A percentile compares a stretch with the other conserved stretches of the same genome.
Evolutionary conservation across 2,329 filamentous ascomycete species (phyloP).

Genomic region (Trichoderma afroharzianum): DNA sequence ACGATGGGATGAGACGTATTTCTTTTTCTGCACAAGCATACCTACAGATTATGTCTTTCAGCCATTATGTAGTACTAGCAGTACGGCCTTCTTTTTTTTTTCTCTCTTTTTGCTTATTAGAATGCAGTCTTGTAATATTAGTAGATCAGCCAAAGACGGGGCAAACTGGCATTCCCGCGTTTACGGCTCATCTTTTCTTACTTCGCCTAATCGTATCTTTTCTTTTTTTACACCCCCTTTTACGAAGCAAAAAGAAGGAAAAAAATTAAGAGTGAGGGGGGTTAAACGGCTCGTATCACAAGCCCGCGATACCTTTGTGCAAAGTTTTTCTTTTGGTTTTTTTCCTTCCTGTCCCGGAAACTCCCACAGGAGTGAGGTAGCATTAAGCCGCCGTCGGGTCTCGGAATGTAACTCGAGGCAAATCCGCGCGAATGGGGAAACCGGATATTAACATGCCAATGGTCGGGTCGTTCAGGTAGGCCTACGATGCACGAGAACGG

Average conservation of each 20-base stretch:
- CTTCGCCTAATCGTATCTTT: not conserved
- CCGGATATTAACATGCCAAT: not conserved
- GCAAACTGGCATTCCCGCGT: not conserved
- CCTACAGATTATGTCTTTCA: not conserved
- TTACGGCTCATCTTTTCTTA: not conserved
- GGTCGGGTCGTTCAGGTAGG: not conserved
- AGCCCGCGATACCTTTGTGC: not conserved
- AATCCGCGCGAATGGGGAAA: not conserved
- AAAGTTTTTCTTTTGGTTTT: not conserved
- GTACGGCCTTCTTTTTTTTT: not conserved
- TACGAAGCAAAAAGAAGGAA: not conserved
- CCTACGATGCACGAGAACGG: not conserved
- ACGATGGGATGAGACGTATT: conserved; percentile 1
- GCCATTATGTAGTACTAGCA: not conserved
- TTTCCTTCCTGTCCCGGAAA: not conserved
- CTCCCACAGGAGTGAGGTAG: not conserved
- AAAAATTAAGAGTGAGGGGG: not conserved
- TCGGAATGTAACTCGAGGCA: conserved; percentile 10
- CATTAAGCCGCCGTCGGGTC: not conserved
- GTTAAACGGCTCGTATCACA: not conserved
- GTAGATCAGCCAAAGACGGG: not conserved
- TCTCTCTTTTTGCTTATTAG: not conserved
- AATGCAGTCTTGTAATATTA: not conserved
- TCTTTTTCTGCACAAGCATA: not conserved
- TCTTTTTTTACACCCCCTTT: not conserved